Evolutionary conservation across 139 green algal genomes (phyloP).

Genomic region (Nannochloris sp.): DNA sequence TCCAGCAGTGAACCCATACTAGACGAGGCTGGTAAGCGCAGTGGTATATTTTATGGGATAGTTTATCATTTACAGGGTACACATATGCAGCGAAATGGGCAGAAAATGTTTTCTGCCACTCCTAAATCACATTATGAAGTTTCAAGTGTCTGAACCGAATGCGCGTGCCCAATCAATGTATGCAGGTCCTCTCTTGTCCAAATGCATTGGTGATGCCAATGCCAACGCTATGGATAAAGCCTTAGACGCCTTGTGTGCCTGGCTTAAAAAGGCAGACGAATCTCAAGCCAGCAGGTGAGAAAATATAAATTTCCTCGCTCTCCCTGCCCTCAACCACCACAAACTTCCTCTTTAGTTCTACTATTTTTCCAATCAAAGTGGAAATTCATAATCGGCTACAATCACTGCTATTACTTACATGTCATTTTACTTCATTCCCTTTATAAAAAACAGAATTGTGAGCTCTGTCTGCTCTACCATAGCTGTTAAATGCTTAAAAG

Average conservation of each 20-base stretch:
- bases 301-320: not conserved
- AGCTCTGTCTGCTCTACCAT: constrained; percentile 51
- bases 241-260: constrained; percentile 66
- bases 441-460: constrained; percentile 41
- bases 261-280: constrained; percentile 48
- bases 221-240: constrained; percentile 85
- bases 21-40: constrained; percentile 48
- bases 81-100: not conserved
- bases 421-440: not conserved
- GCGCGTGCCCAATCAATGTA: not conserved
- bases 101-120: no score
- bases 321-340: not conserved
- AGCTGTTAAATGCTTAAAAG: constrained; percentile 70
- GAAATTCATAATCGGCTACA: not conserved
- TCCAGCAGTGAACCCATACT: constrained; percentile 56
- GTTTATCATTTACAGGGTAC: not conserved
- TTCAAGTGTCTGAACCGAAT: not conserved
- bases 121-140: no score
- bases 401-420: not conserved
- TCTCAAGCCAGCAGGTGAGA: constrained; percentile 38
- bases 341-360: not conserved
- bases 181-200: constrained; percentile 71
- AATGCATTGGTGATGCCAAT: constrained; percentile 77
- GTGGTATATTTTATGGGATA: not conserved
- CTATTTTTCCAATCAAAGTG: no score